A percentile compares a stretch with the other conserved stretches of the same genome.
These are phyloP conservation scores for Coemansia sp. DNA, from an alignment of 192 early-diverging fungal genomes.

Conservation along the genomic window DNA sequence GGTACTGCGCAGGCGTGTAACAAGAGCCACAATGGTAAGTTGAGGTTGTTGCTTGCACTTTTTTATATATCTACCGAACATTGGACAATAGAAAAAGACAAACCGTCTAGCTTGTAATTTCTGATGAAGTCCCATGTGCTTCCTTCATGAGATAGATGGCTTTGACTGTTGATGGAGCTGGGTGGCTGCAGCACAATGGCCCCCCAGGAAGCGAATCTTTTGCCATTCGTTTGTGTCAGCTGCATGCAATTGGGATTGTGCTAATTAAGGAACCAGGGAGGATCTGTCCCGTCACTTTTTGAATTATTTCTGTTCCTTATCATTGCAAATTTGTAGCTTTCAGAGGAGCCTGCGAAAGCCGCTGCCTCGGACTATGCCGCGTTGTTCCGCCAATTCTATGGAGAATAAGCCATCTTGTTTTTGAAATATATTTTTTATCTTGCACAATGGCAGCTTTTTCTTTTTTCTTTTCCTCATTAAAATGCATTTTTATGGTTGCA, in stretches of 20 bases:
- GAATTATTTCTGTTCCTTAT: not conserved
- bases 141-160: too few relatives aligned
- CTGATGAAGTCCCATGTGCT: not conserved
- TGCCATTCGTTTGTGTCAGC: not conserved
- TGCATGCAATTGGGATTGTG: not conserved
- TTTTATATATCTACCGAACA: too few relatives aligned
- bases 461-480: not conserved
- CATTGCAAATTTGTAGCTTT: slow-evolving; percentile 26
- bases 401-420: not conserved
- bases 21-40: slow-evolving; percentile 52
- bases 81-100: not conserved
- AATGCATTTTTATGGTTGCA: not conserved
- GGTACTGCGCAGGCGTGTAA: slow-evolving; percentile 46
- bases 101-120: not conserved
- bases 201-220: not conserved
- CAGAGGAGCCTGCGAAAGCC: slow-evolving; percentile 39
- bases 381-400: slow-evolving; percentile 44
- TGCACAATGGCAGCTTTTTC: not conserved
- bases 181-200: not conserved
- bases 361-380: slow-evolving; percentile 40
- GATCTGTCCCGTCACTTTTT: not conserved
- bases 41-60: too few relatives aligned
- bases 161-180: not conserved
- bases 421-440: not conserved
- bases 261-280: not conserved